phyloP scores from a whole-genome alignment of 768 basidiomycete species.

The Termitomyces sp. region DNA sequence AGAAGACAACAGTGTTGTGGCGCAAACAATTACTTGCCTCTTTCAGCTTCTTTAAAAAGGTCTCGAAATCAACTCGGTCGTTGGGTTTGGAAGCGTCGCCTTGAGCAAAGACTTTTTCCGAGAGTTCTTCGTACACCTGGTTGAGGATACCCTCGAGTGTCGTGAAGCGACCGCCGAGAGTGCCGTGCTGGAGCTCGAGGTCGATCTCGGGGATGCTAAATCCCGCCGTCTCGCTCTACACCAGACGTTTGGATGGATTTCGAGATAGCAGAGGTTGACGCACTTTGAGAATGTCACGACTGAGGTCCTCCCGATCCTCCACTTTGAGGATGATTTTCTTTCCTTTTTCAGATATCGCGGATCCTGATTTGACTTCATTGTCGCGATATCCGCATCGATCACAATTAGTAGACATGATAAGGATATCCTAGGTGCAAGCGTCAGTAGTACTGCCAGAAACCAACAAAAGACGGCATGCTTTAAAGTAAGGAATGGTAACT shows the following conservation, averaged over 20 bases:
- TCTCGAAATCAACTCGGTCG: conserved; percentile 57
- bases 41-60: conserved; percentile 74
- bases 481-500: conserved; percentile 95
- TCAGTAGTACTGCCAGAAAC: background rate
- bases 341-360: conserved; percentile 83
- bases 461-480: conserved; percentile 40
- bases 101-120: conserved; percentile 71
- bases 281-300: conserved; percentile 92
- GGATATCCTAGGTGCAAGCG: conserved; percentile 60
- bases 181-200: conserved; percentile 85
- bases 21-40: conserved; percentile 36
- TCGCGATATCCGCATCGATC: conserved; percentile 93
- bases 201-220: conserved; percentile 92
- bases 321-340: conserved; percentile 86
- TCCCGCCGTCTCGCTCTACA: conserved; percentile 88
- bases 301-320: conserved; percentile 87
- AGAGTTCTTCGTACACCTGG: conserved; percentile 93
- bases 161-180: conserved; percentile 95
- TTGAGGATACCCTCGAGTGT: conserved; percentile 93
- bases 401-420: conserved; percentile 87
- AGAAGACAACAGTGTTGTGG: background rate
- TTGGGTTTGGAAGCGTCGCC: conserved; percentile 56
- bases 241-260: background rate
- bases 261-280: conserved; percentile 6
- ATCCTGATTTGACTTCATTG: conserved; percentile 95